phyloP scores from a whole-genome alignment of 1,284 basidiomycete genomes.

The Tilletiaria anomala region DNA sequence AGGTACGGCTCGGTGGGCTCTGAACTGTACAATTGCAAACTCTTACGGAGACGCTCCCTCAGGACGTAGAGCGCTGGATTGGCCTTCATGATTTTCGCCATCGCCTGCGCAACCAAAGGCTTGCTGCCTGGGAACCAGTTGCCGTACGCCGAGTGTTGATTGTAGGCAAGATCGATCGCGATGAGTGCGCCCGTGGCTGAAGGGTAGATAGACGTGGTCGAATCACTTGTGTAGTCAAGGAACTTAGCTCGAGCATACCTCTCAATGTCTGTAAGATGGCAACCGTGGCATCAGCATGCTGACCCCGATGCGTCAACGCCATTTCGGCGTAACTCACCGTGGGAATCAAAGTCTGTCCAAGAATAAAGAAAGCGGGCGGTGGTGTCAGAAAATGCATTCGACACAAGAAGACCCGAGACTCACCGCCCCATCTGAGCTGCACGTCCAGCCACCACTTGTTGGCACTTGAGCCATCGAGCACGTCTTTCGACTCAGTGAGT shows the following conservation, averaged over 20 bases:
- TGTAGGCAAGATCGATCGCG: constrained; percentile 95
- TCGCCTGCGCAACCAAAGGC: constrained; percentile 92
- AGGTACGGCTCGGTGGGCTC: constrained; percentile 98
- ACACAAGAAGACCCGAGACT: too few relatives aligned
- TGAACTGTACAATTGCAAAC: constrained; percentile 93
- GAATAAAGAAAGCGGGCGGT: too few relatives aligned
- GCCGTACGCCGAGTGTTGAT: constrained; percentile 96
- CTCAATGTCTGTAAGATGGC: too few relatives aligned
- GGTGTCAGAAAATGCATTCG: too few relatives aligned
- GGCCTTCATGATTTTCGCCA: constrained; percentile 99
- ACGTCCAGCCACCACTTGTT: constrained; percentile 99
- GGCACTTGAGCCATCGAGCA: constrained; percentile 86
- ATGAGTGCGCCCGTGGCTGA: constrained; percentile 97
- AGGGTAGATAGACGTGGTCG: constrained; percentile 81
- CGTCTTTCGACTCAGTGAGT: constrained; percentile 88
- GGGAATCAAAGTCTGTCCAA: constrained; percentile 98
- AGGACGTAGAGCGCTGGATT: constrained; percentile 96
- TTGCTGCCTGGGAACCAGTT: constrained; percentile 99
- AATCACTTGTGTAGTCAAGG: constrained; percentile 63
- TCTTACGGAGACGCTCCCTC: constrained; percentile 95
- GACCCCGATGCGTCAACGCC: too few relatives aligned
- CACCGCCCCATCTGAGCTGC: constrained; percentile 86
- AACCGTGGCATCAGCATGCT: too few relatives aligned
- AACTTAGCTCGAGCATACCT: constrained; percentile 96
- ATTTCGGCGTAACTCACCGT: too few relatives aligned